A percentile compares a stretch with the other conserved stretches of the same genome.
Evolutionary conservation across 495 filamentous ascomycete species (phyloP).

Genomic region (Penicillium arizonense): DNA sequence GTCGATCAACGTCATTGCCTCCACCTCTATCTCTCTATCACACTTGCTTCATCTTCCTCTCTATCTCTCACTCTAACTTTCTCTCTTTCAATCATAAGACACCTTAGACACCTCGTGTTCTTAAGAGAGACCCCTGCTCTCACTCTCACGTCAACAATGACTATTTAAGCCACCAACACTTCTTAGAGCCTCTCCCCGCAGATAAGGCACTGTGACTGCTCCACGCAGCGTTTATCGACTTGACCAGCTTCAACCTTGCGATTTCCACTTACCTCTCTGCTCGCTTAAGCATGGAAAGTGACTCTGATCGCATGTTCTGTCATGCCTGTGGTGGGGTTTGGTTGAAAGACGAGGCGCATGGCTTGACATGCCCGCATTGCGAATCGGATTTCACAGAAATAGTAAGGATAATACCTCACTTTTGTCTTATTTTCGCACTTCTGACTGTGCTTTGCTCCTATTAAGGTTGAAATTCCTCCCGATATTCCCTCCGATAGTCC

Average conservation of each 20-base stretch:
- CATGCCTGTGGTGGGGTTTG: conserved; percentile 78
- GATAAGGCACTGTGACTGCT: too few species aligned
- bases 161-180: too few species aligned
- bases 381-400: conserved; percentile 80
- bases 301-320: conserved; percentile 71
- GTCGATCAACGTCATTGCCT: background rate
- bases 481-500: conserved; percentile 21
- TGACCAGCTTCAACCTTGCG: too few species aligned
- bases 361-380: conserved; percentile 74
- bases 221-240: too few species aligned
- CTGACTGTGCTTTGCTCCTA: background rate
- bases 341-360: conserved; percentile 58
- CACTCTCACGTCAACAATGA: too few species aligned
- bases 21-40: background rate
- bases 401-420: conserved; percentile 32
- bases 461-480: conserved; percentile 37
- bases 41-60: conserved; percentile 2
- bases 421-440: conserved; percentile 28
- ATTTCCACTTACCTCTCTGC: too few species aligned
- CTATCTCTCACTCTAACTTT: background rate
- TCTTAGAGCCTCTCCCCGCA: too few species aligned
- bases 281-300: conserved; percentile 15
- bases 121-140: too few species aligned
- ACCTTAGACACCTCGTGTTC: too few species aligned
- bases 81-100: background rate